These are phyloP conservation scores for Monascus ruber DNA, from an alignment of 2,329 filamentous ascomycete genomes.

Conservation along the genomic window DNA sequence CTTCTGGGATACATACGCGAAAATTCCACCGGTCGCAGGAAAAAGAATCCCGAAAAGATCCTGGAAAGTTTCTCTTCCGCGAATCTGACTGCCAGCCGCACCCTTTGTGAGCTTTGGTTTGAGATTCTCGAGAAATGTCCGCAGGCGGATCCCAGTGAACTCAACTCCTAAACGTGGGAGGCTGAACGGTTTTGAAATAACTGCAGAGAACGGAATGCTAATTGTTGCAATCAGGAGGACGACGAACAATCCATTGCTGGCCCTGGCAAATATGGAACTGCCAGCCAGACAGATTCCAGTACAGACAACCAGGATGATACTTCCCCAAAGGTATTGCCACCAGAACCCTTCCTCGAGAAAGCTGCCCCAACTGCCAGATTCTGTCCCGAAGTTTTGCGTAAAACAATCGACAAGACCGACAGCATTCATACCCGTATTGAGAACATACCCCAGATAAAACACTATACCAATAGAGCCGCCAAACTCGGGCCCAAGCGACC, in stretches of 20 bases:
- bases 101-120: conserved; percentile 55
- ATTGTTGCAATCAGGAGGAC: conserved; percentile 62
- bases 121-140: conserved; percentile 64
- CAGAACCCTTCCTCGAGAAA: conserved; percentile 61
- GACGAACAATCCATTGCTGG: conserved; percentile 63
- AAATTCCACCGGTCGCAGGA: conserved; percentile 53
- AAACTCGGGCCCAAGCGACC: conserved; percentile 77
- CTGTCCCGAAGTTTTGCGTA: conserved; percentile 57
- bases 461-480: conserved; percentile 79
- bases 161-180: conserved; percentile 52
- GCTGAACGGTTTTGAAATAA: conserved; percentile 57
- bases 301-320: conserved; percentile 57
- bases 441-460: conserved; percentile 80
- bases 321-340: conserved; percentile 66
- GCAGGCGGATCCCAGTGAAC: conserved; percentile 64
- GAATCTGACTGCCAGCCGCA: conserved; percentile 49
- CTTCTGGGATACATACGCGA: conserved; percentile 32
- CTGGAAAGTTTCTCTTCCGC: conserved; percentile 59
- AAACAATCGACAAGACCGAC: conserved; percentile 78
- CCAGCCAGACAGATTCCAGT: conserved; percentile 68
- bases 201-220: conserved; percentile 70
- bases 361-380: conserved; percentile 45
- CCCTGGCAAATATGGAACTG: conserved; percentile 66
- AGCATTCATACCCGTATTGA: conserved; percentile 79
- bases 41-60: conserved; percentile 80